Base-by-base conservation (phyloP, 805 yeast genomes). In the Yarrowia deformans region DNA sequence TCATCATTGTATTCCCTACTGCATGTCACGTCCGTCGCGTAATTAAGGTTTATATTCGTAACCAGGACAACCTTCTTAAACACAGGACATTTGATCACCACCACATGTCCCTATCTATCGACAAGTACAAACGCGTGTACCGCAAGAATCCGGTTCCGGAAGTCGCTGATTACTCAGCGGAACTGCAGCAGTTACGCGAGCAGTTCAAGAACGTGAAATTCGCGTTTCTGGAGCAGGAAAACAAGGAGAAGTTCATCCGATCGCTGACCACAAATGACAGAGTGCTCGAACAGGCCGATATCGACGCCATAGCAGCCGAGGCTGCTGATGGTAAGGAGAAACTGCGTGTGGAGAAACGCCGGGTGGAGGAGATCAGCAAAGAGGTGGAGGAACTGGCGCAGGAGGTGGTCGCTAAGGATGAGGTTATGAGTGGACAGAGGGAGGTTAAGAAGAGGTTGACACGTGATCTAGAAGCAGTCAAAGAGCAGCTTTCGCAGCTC, bases 161-260 rank as follows among this genome's bases (percentile, higher is more conserved):
- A 23, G 52, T 60, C 7, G 52, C 52, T 1, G 52, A 43, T 34
- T 60, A 60, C 34, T 42, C 35, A 8, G 56, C 70, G 32, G 73
- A 72, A 32, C 60, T 73, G 23, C 69, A 63, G 49, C 55, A 67
- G 23, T 69, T 58, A 29, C 58, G 70, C 18, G 74, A 74, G 66
- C 67, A 83, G 34, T 84, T 85, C 70, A 82, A 84, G 18, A 83
- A 88, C 70, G 79, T 89, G 50, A 87, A 88, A 73, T 88, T 88
- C 71, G 84, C 87, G 69, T 90, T 87, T 74, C 75, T 88, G 50
- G 94, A 90, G 75, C 90, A 88, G 73, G 93, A 88, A 71, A 84
- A 92, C 4, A 85, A 90, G 71, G 90, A 88, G 72, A 84, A 85
- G 75, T 89, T 90, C 76, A 78, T 90, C 45, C 78, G 90, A 2